These are phyloP conservation scores for Suzukiozyma palmioleophila DNA, from an alignment of 1,139 yeast genomes.

Conservation along the genomic window DNA sequence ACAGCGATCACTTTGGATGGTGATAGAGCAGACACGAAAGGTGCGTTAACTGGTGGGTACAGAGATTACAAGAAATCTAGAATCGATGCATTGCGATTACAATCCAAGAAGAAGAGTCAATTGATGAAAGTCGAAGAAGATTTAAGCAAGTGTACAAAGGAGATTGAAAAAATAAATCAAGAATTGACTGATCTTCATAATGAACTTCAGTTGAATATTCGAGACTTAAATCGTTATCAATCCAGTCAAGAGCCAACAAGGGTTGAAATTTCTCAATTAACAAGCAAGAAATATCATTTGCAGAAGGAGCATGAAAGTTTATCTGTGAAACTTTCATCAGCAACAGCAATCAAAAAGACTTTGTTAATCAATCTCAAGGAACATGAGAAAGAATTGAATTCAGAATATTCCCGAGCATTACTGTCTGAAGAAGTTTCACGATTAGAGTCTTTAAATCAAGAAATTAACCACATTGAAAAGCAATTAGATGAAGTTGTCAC, in stretches of 20 bases:
- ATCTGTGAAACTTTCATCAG: conserved; percentile 16
- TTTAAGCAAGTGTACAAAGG: conserved; percentile 15
- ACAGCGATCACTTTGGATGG: conserved; percentile 90
- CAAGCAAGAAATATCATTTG: conserved; percentile 35
- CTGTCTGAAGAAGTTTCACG: conserved; percentile 32
- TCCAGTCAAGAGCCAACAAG: conserved; percentile 43
- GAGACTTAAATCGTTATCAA: conserved; percentile 29
- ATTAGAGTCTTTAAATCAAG: conserved; percentile 33
- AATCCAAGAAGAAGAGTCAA: conserved; percentile 50
- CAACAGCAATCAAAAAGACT: conserved; percentile 21
- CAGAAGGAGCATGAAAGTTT: conserved; percentile 39
- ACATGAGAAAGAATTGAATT: conserved; percentile 46
- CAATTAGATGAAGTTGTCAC: conserved; percentile 40
- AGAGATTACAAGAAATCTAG: conserved; percentile 66
- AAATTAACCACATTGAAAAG: conserved; percentile 39
- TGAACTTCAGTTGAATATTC: conserved; percentile 41
- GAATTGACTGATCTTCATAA: conserved; percentile 32
- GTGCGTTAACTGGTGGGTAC: conserved; percentile 88
- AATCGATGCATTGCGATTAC: conserved; percentile 61
- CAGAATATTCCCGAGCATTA: conserved; percentile 54
- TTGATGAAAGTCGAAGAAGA: conserved; percentile 32
- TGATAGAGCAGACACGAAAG: conserved; percentile 78
- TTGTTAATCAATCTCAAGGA: conserved; percentile 31
- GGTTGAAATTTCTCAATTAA: conserved; percentile 35
- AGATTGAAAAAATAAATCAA: conserved; percentile 24